Conservation (phyloP, 2,329 filamentous ascomycete species). For the Botryotinia narcissicola region DNA sequence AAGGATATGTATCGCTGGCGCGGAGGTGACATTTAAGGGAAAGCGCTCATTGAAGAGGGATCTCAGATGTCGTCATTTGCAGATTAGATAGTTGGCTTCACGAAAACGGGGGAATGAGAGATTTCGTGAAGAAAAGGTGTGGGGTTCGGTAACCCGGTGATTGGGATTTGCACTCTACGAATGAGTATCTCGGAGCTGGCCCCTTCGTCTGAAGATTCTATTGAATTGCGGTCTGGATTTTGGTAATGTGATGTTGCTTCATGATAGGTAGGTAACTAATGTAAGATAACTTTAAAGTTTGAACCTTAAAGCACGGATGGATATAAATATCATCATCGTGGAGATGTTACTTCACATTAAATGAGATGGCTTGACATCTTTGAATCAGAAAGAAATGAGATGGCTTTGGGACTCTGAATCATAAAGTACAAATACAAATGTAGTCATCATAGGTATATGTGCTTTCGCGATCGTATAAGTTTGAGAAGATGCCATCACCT, state of each 20-base stretch:
- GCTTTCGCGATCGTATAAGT: not conserved
- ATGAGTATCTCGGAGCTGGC: conserved; percentile 1
- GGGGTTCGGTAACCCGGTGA: conserved; percentile 5
- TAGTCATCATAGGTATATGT: not conserved
- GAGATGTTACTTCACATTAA: not conserved
- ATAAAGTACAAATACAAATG: not conserved
- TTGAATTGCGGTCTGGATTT: not conserved
- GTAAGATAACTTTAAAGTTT: not conserved
- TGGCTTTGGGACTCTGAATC: not conserved
- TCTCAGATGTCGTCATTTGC: not conserved
- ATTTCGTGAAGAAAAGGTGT: not conserved
- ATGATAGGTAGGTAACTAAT: not conserved
- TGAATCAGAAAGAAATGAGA: not conserved
- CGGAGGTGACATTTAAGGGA: not conserved
- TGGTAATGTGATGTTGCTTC: not conserved
- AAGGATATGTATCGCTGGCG: not conserved
- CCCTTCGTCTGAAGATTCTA: conserved; percentile 4
- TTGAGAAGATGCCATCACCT: not conserved
- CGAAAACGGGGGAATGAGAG: not conserved
- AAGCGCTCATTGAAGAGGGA: not conserved
- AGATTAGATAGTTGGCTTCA: not conserved
- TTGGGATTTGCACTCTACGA: not conserved
- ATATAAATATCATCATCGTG: not conserved
- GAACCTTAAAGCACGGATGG: not conserved
- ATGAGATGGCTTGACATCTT: not conserved